phyloP scores from a whole-genome alignment of 768 basidiomycete genomes.

The Lyophyllum atratum region DNA sequence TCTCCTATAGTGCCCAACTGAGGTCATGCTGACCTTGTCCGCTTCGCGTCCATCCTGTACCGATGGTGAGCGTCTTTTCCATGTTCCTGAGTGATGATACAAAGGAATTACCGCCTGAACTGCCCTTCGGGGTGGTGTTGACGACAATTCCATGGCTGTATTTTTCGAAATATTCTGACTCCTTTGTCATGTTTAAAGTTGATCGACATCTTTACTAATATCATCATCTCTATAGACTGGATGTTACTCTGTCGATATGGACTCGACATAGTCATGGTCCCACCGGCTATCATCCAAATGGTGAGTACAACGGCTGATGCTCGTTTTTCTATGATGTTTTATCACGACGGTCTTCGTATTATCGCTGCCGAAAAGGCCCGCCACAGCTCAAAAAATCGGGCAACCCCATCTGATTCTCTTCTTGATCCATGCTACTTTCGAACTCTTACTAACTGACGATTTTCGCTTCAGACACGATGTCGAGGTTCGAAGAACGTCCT shows the following conservation, averaged over 20 bases:
- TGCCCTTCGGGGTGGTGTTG: slow-evolving; percentile 45
- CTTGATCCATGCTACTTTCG: neutral
- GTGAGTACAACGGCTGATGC: slow-evolving; percentile 32
- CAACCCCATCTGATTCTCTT: slow-evolving; percentile 69
- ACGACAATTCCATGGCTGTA: slow-evolving; percentile 85
- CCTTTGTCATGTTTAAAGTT: neutral
- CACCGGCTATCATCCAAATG: neutral
- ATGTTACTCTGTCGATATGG: neutral
- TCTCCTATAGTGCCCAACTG: neutral
- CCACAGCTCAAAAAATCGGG: slow-evolving; percentile 88
- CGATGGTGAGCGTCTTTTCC: slow-evolving; percentile 35
- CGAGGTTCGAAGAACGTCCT: too few relatives aligned
- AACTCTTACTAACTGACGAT: slow-evolving; percentile 7
- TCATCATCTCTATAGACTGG: slow-evolving; percentile 6
- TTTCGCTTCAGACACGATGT: slow-evolving; percentile 4
- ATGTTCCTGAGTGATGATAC: slow-evolving; percentile 51
- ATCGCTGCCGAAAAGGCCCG: slow-evolving; percentile 86
- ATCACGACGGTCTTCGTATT: slow-evolving; percentile 95
- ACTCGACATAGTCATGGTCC: neutral
- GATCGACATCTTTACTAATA: neutral
- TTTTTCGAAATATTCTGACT: slow-evolving; percentile 62
- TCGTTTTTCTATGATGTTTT: slow-evolving; percentile 58
- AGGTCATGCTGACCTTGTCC: neutral
- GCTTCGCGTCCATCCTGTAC: neutral
- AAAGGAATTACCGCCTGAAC: slow-evolving; percentile 88